A percentile compares a stretch with the other conserved stretches of the same genome.
Evolutionary conservation across 2,329 filamentous ascomycete species (phyloP).

Genomic region (Lecanoromycetidae sp.): DNA sequence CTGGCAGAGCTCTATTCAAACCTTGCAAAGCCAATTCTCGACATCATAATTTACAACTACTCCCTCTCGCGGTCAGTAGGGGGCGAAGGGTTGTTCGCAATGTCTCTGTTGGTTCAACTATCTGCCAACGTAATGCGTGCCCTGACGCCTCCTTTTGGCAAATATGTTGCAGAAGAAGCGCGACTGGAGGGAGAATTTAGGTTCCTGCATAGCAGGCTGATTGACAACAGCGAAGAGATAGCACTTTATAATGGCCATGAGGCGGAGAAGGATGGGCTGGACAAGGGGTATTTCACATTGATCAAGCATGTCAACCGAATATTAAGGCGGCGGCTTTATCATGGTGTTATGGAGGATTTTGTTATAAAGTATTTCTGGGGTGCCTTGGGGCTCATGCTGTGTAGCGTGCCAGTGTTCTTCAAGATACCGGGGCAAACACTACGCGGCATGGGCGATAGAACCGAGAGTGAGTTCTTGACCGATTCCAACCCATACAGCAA

Average conservation of each 20-base stretch:
- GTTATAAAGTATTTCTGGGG: conserved; percentile 99
- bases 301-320: conserved; percentile 99
- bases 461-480: conserved; percentile 38
- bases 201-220: conserved; percentile 85
- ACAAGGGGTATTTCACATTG: conserved; percentile 96
- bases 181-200: conserved; percentile 90
- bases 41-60: conserved; percentile 96
- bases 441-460: conserved; percentile 40
- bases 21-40: conserved; percentile 81
- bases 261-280: conserved; percentile 87
- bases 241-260: conserved; percentile 85
- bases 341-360: conserved; percentile 99
- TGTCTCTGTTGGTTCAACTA: conserved; percentile 85
- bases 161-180: conserved; percentile 94
- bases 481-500: not conserved
- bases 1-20: conserved; percentile 93
- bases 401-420: conserved; percentile 92
- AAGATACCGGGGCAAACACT: conserved; percentile 62
- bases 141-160: conserved; percentile 88
- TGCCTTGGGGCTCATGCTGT: conserved; percentile 77
- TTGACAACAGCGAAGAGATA: conserved; percentile 92
- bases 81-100: conserved; percentile 87
- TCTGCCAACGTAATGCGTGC: conserved; percentile 89
- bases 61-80: conserved; percentile 90
- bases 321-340: conserved; percentile 76